Base-by-base conservation (phyloP, 2,329 filamentous ascomycete species). In the Cryphonectria nitschkei region DNA sequence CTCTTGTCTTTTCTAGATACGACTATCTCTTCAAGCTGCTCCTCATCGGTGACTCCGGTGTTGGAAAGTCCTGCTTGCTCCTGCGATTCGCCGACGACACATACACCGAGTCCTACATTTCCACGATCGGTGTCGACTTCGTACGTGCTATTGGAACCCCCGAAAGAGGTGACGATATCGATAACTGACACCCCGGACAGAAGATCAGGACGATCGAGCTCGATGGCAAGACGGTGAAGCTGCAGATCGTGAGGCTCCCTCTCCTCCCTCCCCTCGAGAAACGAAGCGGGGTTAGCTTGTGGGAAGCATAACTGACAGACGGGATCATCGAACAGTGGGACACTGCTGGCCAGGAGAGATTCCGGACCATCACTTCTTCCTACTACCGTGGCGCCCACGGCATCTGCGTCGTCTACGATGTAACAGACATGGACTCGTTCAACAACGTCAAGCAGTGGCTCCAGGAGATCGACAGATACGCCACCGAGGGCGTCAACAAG, bases 401-500 rank as follows among this genome's bases (percentile, higher is more conserved):
- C 78, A 99, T 99, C 85, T 99, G 96, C 85, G 95, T 99, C 77
- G 96, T 99, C 82, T 99, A 98, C 89, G 96, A 99, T 91, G 96
- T 99, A 80, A 99, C 96, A 77, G 96, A 99, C 83, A 98, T 98
- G 95, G 96, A 98, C 83, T 97, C 94, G 41, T 99, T 99, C 93
- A 98, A 99, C 91, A 99, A 98, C 87, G 96, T 99, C 79, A 98
- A 99, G 93, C 96, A 99, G 88, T 99, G 96, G 96, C 90, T 99
- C 74, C 96, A 99, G 84, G 96, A 99, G 87, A 99, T 99, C 78
- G 96, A 99, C 87, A 92, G 96, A 82, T 98, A 99, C 80, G 96
- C 96, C 78, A 99, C 96, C 76, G 96, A 99, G 85, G 96, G 96
- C 76, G 96, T 99, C 80, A 99, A 99, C 90, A 99, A 99, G 89